Conservation (phyloP, 768 basidiomycete genomes). For the Lactarius trivialis region DNA sequence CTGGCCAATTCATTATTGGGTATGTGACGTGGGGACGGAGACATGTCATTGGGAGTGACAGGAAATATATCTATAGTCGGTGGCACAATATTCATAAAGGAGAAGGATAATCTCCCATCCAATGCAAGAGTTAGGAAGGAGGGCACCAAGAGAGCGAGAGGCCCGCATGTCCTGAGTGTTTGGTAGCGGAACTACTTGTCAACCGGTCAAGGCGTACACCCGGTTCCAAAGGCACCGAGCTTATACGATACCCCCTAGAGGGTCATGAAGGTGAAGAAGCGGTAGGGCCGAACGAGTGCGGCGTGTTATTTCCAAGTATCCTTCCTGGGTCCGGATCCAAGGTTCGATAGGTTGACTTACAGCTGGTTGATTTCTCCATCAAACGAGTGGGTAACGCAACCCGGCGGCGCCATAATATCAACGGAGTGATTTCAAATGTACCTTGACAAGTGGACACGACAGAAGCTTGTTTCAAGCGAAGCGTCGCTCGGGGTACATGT, state of each 20-base stretch:
- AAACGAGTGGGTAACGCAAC: background rate
- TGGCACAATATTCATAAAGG: background rate
- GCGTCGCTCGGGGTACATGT: background rate
- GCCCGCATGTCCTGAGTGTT: background rate
- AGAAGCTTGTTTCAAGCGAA: background rate
- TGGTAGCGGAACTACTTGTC: background rate
- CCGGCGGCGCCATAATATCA: background rate
- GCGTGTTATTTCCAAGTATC: background rate
- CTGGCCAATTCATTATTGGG: background rate
- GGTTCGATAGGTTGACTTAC: background rate
- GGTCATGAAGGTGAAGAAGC: background rate
- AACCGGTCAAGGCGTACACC: too few species aligned
- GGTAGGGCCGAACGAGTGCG: background rate
- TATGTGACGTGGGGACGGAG: background rate
- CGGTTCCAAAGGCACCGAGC: background rate
- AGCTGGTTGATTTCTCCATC: background rate
- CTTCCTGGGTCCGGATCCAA: background rate
- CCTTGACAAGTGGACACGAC: background rate
- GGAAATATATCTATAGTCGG: background rate
- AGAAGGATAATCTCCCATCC: background rate
- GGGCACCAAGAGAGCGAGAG: too few species aligned
- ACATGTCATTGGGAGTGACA: background rate
- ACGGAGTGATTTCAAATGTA: background rate
- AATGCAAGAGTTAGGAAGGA: background rate
- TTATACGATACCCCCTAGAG: background rate